phyloP scores from a whole-genome alignment of 1,139 yeast genomes.

The Ogataea hybrid region DNA sequence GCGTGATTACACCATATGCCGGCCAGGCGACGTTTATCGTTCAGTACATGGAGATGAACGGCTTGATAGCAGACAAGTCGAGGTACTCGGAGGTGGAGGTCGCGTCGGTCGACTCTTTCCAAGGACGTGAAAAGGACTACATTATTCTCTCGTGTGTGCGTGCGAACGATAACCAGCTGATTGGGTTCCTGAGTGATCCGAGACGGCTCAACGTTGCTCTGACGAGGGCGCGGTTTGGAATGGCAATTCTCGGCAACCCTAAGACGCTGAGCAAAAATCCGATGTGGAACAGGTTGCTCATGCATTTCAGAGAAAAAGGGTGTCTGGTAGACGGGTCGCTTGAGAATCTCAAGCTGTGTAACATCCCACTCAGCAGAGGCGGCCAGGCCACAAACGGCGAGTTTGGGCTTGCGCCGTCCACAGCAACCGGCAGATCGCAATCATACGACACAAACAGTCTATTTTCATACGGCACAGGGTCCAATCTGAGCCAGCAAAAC shows the following conservation, averaged over 20 bases:
- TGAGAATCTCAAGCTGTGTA: slow-evolving; percentile 65
- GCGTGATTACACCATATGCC: slow-evolving; percentile 92
- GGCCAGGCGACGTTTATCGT: slow-evolving; percentile 86
- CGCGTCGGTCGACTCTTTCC: slow-evolving; percentile 93
- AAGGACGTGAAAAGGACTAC: slow-evolving; percentile 92
- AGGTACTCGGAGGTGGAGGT: slow-evolving; percentile 77
- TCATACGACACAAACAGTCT: slow-evolving; percentile 26
- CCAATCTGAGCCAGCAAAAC: slow-evolving; percentile 10
- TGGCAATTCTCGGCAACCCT: slow-evolving; percentile 83
- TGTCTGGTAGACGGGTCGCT: slow-evolving; percentile 92
- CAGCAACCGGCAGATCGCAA: slow-evolving; percentile 9
- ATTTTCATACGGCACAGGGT: slow-evolving; percentile 26
- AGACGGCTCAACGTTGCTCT: slow-evolving; percentile 90
- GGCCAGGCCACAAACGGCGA: slow-evolving; percentile 3
- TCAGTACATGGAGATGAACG: slow-evolving; percentile 75
- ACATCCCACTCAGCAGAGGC: slow-evolving; percentile 51
- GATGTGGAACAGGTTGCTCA: slow-evolving; percentile 76
- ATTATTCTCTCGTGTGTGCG: slow-evolving; percentile 89
- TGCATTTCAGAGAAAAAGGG: slow-evolving; percentile 80
- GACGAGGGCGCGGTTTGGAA: slow-evolving; percentile 86
- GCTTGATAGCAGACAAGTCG: slow-evolving; percentile 61
- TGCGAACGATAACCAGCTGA: slow-evolving; percentile 77
- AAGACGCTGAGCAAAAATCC: slow-evolving; percentile 67
- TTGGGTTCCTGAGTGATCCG: slow-evolving; percentile 88
- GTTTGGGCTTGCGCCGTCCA: slow-evolving; percentile 4